Evolutionary conservation across 768 basidiomycete genomes (phyloP).

Genomic region (Gelatoporia subvermispora): DNA sequence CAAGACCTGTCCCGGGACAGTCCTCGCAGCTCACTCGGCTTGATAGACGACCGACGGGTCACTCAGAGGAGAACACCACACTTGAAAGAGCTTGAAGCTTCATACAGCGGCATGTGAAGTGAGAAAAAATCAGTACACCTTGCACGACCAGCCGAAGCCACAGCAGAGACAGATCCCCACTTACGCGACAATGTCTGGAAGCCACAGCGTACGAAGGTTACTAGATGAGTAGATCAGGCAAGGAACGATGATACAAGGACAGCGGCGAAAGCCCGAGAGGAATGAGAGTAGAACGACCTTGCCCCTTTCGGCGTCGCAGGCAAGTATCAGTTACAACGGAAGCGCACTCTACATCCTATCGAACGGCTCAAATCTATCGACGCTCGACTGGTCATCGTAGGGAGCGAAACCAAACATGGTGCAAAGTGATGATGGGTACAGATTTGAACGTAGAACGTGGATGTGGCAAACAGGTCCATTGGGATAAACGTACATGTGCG

Average conservation of each 20-base stretch:
- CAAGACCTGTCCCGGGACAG: conserved; percentile 17
- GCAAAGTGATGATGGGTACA: too few species aligned
- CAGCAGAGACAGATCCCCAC: conserved; percentile 1
- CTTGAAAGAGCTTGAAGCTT: neutral
- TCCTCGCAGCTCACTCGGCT: conserved; percentile 6
- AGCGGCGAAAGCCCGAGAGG: neutral
- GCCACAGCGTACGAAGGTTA: neutral
- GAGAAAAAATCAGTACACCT: conserved; percentile 2
- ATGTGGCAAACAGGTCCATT: too few species aligned
- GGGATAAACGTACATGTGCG: too few species aligned
- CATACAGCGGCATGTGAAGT: neutral
- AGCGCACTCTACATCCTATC: too few species aligned
- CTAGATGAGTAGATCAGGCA: neutral
- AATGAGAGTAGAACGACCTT: neutral
- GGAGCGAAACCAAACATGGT: too few species aligned
- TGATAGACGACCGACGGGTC: neutral
- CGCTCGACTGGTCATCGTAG: too few species aligned
- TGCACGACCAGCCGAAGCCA: conserved; percentile 2
- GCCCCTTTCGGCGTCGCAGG: too few species aligned
- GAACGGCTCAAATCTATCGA: too few species aligned
- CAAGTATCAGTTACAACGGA: too few species aligned
- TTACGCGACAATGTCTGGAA: conserved; percentile 1
- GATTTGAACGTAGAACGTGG: too few species aligned
- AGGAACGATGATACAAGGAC: neutral
- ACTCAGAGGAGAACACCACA: conserved; percentile 3